These are phyloP conservation scores for Sporobolomyces pararoseus DNA, from an alignment of 768 basidiomycete genomes.

Conservation along the genomic window DNA sequence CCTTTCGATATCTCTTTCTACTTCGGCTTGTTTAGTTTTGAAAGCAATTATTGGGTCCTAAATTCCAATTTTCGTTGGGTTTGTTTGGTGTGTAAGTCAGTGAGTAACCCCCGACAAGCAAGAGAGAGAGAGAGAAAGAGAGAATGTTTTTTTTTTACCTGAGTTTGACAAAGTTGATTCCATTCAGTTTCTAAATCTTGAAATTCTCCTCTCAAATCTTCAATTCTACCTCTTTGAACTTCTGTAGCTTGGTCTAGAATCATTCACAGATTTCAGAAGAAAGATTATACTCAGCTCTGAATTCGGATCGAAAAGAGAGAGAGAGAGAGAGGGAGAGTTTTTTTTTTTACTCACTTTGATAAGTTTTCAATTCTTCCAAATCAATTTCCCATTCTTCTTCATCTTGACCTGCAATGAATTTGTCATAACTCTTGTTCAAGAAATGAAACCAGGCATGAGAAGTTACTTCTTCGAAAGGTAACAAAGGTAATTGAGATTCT, in stretches of 20 bases:
- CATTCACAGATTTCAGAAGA: no score
- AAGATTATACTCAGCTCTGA: no score
- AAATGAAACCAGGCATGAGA: conserved; percentile 43
- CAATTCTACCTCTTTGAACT: conserved; percentile 24
- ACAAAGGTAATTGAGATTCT: conserved; percentile 52
- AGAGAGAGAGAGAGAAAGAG: background rate
- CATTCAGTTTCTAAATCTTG: conserved; percentile 61
- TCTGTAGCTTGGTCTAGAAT: background rate
- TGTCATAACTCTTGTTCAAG: conserved; percentile 54
- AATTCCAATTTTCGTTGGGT: conserved; percentile 56
- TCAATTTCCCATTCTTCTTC: conserved; percentile 54
- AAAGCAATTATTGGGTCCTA: conserved; percentile 53
- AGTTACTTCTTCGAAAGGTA: conserved; percentile 28
- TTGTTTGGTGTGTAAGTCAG: no score
- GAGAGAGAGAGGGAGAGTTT: background rate
- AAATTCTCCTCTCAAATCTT: conserved; percentile 52
- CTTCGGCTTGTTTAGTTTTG: conserved; percentile 60
- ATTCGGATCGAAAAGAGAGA: no score
- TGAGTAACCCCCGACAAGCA: no score
- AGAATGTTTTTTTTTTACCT: no score
- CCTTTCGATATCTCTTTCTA: conserved; percentile 60
- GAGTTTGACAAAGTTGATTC: background rate
- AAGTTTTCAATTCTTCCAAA: conserved; percentile 19
- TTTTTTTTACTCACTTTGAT: conserved; percentile 15
- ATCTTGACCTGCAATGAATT: conserved; percentile 63